Base-by-base conservation (phyloP, 2,329 filamentous ascomycete genomes). In the Pseudopyrenochaeta lycopersici region DNA sequence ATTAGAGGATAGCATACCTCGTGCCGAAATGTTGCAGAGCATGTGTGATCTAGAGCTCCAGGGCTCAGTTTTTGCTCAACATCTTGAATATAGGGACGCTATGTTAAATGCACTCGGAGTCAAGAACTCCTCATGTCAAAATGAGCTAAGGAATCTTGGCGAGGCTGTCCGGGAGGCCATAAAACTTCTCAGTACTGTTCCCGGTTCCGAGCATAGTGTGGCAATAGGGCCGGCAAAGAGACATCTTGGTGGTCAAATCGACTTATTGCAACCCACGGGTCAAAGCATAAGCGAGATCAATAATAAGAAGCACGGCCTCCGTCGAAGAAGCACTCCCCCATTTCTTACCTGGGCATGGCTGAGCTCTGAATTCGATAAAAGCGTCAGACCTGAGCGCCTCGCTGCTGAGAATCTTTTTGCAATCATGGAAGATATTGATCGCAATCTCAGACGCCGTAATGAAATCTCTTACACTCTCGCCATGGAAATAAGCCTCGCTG, bases 401-500 rank as follows among this genome's bases (percentile, higher is more conserved):
- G 31, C 48, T 9, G 48, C 48, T 3, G 48, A 51, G 11, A 33
- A 51, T 27, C 40, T 51, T 4, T 32, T 32, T 30, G 23, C 33
- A 10, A 46, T 51, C 10, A 51, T 51, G 48, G 14, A 42, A 35
- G 40, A 51, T 15, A 39, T 51, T 23, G 41, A 51, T 31, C 23
- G 15, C 4, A 43, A 30, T 30, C n/a, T 40, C 5, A 20, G 4
- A 29, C 14, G 17, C 7, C 39, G 40, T 4, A 43, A 49, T 14
- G 39, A 43, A 7, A 11, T 35, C 3, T 49, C 17, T 6, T 49
- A 49, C 23, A 21, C 30, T 7, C 21, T n/a, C 18, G 31, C 39
- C 14, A 36, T 17, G 14, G 46, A 49, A 20, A 33, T 21, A 7
- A 33, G 23, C 10, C n/a, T 45, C n/a, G 12, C 7, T 4, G 29